Conservation (phyloP, 169 alveolate genomes). For the Plasmodium adleri region DNA sequence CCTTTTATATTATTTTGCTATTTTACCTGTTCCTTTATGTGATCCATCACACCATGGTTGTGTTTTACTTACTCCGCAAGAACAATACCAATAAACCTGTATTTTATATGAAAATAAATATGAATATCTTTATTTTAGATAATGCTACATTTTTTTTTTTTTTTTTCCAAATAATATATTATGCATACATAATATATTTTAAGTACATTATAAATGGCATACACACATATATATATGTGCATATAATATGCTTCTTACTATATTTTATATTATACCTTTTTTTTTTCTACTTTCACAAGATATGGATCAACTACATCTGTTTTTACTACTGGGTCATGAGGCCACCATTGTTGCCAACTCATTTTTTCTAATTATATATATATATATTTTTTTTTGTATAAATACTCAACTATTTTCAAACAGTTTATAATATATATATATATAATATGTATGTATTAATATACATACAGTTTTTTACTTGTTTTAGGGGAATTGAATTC, state of each 20-base stretch:
- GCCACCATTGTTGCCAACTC: conserved; percentile 89
- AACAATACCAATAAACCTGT: conserved; percentile 88
- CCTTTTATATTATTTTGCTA: not conserved
- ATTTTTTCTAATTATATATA: conserved; percentile 19
- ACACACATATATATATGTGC: not conserved
- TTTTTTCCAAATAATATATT: not conserved
- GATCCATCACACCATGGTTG: conserved; percentile 89
- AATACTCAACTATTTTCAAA: no score
- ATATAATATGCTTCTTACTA: not conserved
- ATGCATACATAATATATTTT: not conserved
- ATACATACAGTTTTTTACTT: no score
- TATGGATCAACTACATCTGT: conserved; percentile 84
- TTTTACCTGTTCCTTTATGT: conserved; percentile 84
- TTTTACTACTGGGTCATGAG: conserved; percentile 86
- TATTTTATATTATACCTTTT: conserved; percentile 77
- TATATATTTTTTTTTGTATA: no score
- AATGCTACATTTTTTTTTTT: not conserved
- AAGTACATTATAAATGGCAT: conserved; percentile 11
- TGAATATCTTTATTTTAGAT: no score
- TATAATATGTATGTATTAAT: no score
- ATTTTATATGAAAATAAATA: not conserved
- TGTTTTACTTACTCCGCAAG: conserved; percentile 82
- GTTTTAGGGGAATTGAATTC: no score
- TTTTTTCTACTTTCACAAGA: conserved; percentile 80
- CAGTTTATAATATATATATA: no score